A percentile compares a stretch with the other conserved stretches of the same genome.
Conservation (phyloP, 495 filamentous ascomycete species). For the Tuber melanosporum region DNA sequence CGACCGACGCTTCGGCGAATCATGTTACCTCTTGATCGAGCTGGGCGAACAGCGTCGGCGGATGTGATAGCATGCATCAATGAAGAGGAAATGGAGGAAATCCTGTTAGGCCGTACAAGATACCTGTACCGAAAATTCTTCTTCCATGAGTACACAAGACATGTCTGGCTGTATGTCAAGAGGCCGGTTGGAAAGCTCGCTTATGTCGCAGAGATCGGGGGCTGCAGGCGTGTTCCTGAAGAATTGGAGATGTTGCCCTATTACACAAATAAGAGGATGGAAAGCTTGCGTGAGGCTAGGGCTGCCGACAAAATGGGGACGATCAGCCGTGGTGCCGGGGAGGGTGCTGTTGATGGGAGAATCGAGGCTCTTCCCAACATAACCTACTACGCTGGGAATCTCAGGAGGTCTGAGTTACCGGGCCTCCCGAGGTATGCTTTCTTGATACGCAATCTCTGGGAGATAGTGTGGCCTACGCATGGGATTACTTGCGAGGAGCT, state of each 20-base stretch:
- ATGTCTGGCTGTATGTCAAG: neutral
- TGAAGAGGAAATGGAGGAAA: neutral
- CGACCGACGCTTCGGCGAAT: neutral
- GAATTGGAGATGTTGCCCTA: neutral
- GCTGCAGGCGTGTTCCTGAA: neutral
- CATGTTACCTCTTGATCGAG: neutral
- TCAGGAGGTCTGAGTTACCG: neutral
- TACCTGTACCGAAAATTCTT: slow-evolving; percentile 5
- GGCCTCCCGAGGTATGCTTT: neutral
- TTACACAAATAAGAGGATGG: neutral
- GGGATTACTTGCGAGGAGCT: neutral
- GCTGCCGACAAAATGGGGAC: neutral
- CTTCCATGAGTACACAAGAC: neutral
- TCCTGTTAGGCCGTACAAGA: neutral
- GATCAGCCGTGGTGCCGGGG: neutral
- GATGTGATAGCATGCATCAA: neutral
- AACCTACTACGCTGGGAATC: neutral
- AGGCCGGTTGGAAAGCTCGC: neutral
- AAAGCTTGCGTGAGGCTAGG: neutral
- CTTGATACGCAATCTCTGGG: neutral
- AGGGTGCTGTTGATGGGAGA: neutral
- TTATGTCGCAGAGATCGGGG: slow-evolving; percentile 1
- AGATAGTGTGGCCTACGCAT: neutral
- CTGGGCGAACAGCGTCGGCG: neutral
- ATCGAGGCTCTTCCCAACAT: neutral